Base-by-base conservation (phyloP, 305 asterid species). In the Lippia alba region DNA sequence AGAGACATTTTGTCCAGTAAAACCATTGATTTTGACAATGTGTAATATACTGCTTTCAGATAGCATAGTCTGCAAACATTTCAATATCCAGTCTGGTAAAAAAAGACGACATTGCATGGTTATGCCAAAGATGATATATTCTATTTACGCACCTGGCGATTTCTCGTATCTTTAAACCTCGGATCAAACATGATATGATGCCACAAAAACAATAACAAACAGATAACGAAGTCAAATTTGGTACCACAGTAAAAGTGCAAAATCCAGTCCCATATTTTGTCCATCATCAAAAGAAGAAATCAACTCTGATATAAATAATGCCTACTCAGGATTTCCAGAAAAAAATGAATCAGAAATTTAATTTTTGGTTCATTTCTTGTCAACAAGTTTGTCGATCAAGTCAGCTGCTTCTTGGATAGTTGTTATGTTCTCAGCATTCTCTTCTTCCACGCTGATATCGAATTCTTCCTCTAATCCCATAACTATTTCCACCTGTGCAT, bases 401-500 rank as follows among this genome's bases (percentile, higher is more conserved):
- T 83, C 85, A 19, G 88, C 91, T 5, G 88, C 87, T 70, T 83
- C 86, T 73, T 83, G 77, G 40, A 83, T 80, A 11, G 82, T 81
- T 1, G 83, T 78, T 59, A 85, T 85, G 51, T 59, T 77, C 71
- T 81, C 82, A 0, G 91, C 74, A 65, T 70, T 85, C 78, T 81
- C 86, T 24, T 85, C 88, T 62, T 83, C 88, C 71, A 85, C 83
- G 6, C 59, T 78, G 45, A 85, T 85, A 11, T 71, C 79, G 40
- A 85, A 85, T 48, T 74, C 86, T 61, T 83, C 84, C 73, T 83
- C 91, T 1, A 85, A 71, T 51, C 83, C 85, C 88, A 85, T 81
- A 12, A 83, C 91, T 48, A 85, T 85, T 51, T 85, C 91, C 53
- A 85, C 86, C 91, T 85, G 82, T 56, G 16, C 14, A 53, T 15